Conservation (phyloP, 768 basidiomycete genomes). For the Leucosporidium scottii region DNA sequence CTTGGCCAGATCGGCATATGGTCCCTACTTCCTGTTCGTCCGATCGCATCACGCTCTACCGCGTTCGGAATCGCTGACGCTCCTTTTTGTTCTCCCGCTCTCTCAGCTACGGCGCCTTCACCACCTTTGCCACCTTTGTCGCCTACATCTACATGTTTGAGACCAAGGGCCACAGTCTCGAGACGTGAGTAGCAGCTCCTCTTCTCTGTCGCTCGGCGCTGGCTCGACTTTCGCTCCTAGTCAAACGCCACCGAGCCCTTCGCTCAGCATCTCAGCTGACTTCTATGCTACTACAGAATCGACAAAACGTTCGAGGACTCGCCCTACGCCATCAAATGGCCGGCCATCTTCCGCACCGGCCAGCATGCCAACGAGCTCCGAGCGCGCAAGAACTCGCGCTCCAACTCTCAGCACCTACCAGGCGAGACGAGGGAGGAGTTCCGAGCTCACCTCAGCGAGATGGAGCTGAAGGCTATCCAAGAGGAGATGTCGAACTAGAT, state of each 20-base stretch:
- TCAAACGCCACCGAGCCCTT: too few relatives aligned
- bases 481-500: too few relatives aligned
- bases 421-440: constrained; percentile 20
- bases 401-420: neutral
- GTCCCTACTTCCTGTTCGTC: constrained; percentile 7
- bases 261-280: neutral
- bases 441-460: neutral
- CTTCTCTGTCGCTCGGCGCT: too few relatives aligned
- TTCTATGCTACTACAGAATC: neutral
- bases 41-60: too few relatives aligned
- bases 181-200: constrained; percentile 18
- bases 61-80: too few relatives aligned
- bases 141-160: constrained; percentile 11
- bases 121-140: neutral
- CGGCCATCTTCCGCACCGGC: constrained; percentile 1
- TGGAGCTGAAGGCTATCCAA: neutral
- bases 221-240: too few relatives aligned
- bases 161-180: constrained; percentile 12
- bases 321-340: constrained; percentile 11
- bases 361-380: neutral
- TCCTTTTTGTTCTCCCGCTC: neutral
- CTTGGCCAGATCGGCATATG: neutral
- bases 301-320: constrained; percentile 7
- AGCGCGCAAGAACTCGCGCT: constrained; percentile 4
- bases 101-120: constrained; percentile 9